Evolutionary conservation across 306 rosid species (phyloP), one percentile per base, ranked within the genome.

Genomic region (Castanea mollissima): DNA sequence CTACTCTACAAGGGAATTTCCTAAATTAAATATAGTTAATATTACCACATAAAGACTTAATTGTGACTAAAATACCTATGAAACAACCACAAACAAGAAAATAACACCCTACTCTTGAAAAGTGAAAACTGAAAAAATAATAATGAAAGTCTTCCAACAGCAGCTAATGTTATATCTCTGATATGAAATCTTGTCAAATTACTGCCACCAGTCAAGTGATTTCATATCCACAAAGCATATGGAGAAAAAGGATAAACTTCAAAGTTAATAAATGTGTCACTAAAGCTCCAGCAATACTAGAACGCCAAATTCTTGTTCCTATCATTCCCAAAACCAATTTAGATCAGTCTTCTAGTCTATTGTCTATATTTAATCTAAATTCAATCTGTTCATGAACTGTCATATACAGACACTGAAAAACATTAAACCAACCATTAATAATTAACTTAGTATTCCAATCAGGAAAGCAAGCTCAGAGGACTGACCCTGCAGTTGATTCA

Each of bases 401-500:
- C 18, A 64, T 8, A 18, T 7, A 25, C 23, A 16, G 41, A 2
- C 46, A 4, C 27, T 12, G 16, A 18, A 9, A 59, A 52, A 74
- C 19, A 73, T 8, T 15, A 52, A 68, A 63, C 31, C 69, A 80
- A 16, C 29, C 79, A 67, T 52, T 41, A 41, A 41, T 41, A 41
- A 41, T 41, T 41, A 67, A 64, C 69, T 51, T 16, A n/a, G 73
- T 55, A 58, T 49, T 71, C 12, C 76, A 68, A 55, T 56, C 23
- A 55, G 16, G 58, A 29, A 41, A 72, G 65, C 27, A 63, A 82
- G 63, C 62, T 72, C 16, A 34, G 18, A 69, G 54, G 76, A 85
- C 90, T 87, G 79, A 96, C 99, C 99, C 99, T n/a, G 94, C 93
- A 7, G 97, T 91, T 75, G 96, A 96, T 84, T 89, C 79, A 76